These are phyloP conservation scores for Mikania micrantha DNA, from an alignment of 129 eudicot genomes.

Conservation along the genomic window DNA sequence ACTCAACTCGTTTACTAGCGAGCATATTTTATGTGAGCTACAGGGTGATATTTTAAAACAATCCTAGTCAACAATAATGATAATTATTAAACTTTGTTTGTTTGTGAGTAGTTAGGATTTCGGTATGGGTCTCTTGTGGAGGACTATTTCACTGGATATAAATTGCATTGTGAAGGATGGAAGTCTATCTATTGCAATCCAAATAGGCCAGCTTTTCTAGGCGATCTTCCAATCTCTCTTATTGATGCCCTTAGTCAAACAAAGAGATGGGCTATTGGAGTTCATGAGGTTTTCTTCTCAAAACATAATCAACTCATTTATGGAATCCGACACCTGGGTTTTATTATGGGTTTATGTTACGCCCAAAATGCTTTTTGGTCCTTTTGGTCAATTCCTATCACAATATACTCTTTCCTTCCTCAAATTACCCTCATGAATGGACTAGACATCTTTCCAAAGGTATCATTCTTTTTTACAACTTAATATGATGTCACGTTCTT, in stretches of 20 bases:
- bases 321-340: constrained; percentile 45
- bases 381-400: constrained; percentile 53
- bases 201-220: constrained; percentile 63
- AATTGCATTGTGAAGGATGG: constrained; percentile 81
- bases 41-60: not conserved
- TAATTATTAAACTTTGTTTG: not conserved
- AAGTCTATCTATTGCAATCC: constrained; percentile 61
- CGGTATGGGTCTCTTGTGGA: constrained; percentile 74
- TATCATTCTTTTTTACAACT: constrained; percentile 4
- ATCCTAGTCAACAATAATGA: not conserved
- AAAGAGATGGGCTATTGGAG: constrained; percentile 80
- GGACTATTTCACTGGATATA: constrained; percentile 71
- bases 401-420: constrained; percentile 60
- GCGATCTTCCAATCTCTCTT: constrained; percentile 63
- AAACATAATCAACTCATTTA: constrained; percentile 40
- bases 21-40: no score
- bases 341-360: constrained; percentile 47
- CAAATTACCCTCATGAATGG: constrained; percentile 63
- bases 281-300: constrained; percentile 48
- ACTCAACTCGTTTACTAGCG: no score
- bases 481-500: not conserved
- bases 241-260: constrained; percentile 47
- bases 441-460: constrained; percentile 55
- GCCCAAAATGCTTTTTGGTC: constrained; percentile 54
- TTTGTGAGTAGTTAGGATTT: constrained; percentile 51